Evolutionary conservation across 2,329 filamentous ascomycete species (phyloP).

Genomic region (Botrytis porri): DNA sequence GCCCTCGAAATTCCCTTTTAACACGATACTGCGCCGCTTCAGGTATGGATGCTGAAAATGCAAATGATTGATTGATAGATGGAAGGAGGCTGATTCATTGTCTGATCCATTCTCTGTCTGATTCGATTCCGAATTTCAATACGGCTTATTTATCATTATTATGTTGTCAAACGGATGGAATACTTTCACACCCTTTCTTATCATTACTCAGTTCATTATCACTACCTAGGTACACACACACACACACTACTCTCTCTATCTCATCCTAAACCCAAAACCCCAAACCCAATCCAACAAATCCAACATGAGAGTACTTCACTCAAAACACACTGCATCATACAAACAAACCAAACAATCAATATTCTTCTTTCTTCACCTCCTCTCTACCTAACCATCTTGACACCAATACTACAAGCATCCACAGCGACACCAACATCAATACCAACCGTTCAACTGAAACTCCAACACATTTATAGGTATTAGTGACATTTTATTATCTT

Average conservation of each 20-base stretch:
- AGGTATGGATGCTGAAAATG: conserved; percentile 12
- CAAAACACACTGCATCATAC: background rate
- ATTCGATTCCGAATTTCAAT: background rate
- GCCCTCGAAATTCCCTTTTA: background rate
- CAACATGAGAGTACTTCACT: background rate
- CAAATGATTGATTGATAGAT: background rate
- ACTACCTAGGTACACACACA: background rate
- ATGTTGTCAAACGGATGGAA: background rate
- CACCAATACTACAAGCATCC: background rate
- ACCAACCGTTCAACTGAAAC: background rate
- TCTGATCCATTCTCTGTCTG: background rate
- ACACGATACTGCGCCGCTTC: conserved; percentile 6
- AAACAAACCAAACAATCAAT: background rate
- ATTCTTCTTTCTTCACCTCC: background rate
- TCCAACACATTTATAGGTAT: background rate
- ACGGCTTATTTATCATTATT: background rate
- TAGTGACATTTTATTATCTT: background rate
- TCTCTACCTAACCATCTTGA: background rate
- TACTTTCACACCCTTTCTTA: background rate
- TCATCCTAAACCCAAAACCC: background rate
- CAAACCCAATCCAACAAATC: background rate
- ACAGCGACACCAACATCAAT: background rate
- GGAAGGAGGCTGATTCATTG: conserved; percentile 1
- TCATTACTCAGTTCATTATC: background rate
- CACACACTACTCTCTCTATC: background rate